Base-by-base conservation (phyloP, 371 early-diverging fungal genomes). In the Neoconidiobolus thromboides region DNA sequence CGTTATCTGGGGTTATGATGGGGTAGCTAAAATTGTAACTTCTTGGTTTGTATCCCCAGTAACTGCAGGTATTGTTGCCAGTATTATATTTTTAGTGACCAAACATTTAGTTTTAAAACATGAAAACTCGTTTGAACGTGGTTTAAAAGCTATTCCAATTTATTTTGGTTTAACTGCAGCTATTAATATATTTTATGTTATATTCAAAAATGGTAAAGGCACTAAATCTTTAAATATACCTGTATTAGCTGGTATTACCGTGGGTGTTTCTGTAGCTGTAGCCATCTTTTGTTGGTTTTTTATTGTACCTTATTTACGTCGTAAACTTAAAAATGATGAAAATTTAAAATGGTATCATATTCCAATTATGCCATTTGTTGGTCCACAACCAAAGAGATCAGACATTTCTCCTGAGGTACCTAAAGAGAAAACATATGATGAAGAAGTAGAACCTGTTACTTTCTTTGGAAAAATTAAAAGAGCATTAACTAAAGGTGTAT, bases 1-100 rank as follows among this genome's bases (percentile, higher is more conserved):
- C 41, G 80, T 89, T 54, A 66, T 74, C 63, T 91, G 91, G 90
- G 43, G 59, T 40, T 86, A 75, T 70, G 63, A 67, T 48, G 91
- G 87, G 46, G 70, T 90, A 36, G 76, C 71, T 48, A 75, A 75
- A 61, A 87, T 90, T 64, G 72, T 89, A 58, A 69, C 80, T 36
- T 81, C 84, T 4, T 90, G 89, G 89, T 72, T 90, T 43, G 68
- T 85, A 37, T 82, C 86, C 1, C 89, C 91, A 3, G 60, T 82
- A 38, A 63, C 67, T 51, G 76, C 90, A 43, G 90, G 86, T 54
- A 5, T 77, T 14, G 73, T 83, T 58, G 76, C 86, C 5, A 71
- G 82, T 5, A 41, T 74, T 43, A 74, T 91, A 57, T 89, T 80
- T 65, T 56, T 73, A n/a, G 66, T 78, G 54, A 82, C 83, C 37